Base-by-base conservation (phyloP, 805 yeast species). In the Blastobotrys attinorum region DNA sequence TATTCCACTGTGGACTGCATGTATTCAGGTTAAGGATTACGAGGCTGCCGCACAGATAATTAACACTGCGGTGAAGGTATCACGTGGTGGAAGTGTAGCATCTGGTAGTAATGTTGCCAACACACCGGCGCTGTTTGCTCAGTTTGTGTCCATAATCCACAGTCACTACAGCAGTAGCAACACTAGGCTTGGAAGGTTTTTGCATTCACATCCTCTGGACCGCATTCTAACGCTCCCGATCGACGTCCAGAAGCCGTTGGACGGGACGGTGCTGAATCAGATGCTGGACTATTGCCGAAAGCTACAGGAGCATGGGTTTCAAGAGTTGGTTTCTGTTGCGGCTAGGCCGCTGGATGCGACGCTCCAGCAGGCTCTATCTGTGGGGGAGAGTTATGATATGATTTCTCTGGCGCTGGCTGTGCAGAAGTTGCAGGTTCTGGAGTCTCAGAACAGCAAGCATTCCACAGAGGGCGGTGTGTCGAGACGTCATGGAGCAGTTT, bases 391-490 rank as follows among this genome's bases (percentile, higher is more conserved):
- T 34, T 34, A 34, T 17, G 22, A 34, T 16, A 34, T 20, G 8
- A 37, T 37, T 6, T 37, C 39, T 3, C n/a, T 22, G 39, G 39
- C 39, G 20, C 16, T 37, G 39, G 39, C 39, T 2, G 22, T 37
- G 20, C 39, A 37, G 18, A 37, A 37, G 17, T 13, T 37, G 8
- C 21, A 37, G 5, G 31, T 37, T 6, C 39, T 37, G 6, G n/a
- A 35, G 25, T 13, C 15, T 3, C 38, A n/a, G n/a, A n/a, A n/a
- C n/a, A n/a, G n/a, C n/a, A n/a, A n/a, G n/a, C n/a, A n/a, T n/a
- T n/a, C n/a, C n/a, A n/a, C n/a, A n/a, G n/a, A n/a, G n/a, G n/a
- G n/a, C n/a, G n/a, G n/a, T n/a, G n/a, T n/a, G n/a, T n/a, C n/a
- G n/a, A n/a, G n/a, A n/a, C n/a, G n/a, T n/a, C n/a, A n/a, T n/a